Percentiles rank a stretch among this genome's conserved stretches.
Evolutionary conservation across 2,329 filamentous ascomycete genomes (phyloP).

Genomic region (Exophiala spinifera): DNA sequence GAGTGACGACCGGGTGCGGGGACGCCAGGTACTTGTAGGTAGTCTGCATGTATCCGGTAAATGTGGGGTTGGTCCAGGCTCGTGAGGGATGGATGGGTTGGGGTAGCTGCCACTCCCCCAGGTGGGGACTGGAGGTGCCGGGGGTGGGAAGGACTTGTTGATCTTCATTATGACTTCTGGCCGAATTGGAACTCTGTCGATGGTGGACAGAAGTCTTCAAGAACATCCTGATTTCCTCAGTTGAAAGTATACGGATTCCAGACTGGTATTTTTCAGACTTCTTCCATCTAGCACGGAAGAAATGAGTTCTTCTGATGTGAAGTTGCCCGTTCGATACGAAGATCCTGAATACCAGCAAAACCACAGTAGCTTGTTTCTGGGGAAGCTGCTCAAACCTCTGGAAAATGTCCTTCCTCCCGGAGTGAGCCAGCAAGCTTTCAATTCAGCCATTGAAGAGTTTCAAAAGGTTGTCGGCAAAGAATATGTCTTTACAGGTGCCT

Average conservation of each 20-base stretch:
- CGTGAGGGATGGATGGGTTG: background rate
- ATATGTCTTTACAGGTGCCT: constrained; percentile 4
- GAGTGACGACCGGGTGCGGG: background rate
- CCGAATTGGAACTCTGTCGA: background rate
- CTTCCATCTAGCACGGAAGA: no score
- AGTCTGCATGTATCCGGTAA: background rate
- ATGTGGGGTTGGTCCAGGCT: background rate
- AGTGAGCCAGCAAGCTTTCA: constrained; percentile 14
- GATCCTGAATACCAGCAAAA: constrained; percentile 21
- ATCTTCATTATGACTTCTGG: background rate
- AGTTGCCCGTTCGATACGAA: constrained; percentile 15
- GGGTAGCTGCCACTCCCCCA: background rate
- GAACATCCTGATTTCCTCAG: no score
- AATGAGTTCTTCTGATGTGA: constrained; percentile 10
- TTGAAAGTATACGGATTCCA: no score
- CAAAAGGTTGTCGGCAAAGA: constrained; percentile 13
- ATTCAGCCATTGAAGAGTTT: constrained; percentile 10
- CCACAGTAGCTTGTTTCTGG: constrained; percentile 13
- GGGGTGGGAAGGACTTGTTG: background rate
- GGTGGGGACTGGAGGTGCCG: background rate
- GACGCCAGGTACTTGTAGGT: no score
- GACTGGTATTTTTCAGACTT: no score
- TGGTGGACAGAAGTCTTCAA: no score
- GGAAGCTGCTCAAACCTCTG: constrained; percentile 9
- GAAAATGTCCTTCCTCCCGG: constrained; percentile 17